These are phyloP conservation scores for Leishmania amazonensis DNA, from an alignment of 208 protist species.

Conservation along the genomic window DNA sequence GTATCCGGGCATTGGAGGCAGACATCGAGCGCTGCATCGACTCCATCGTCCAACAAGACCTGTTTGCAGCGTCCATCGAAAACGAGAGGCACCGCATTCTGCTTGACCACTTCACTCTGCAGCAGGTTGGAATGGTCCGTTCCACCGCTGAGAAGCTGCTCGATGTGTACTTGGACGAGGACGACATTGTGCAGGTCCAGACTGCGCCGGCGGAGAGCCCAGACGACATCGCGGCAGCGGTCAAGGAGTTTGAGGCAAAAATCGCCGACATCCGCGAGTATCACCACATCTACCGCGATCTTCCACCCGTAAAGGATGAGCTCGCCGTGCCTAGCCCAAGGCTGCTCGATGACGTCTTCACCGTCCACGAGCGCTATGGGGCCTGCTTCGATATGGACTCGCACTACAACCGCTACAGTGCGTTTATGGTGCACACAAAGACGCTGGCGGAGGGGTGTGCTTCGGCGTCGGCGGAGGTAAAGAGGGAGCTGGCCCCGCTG, in stretches of 20 bases:
- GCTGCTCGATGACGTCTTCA: conserved; percentile 64
- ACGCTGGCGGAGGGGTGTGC: conserved; percentile 36
- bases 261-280: conserved; percentile 89
- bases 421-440: conserved; percentile 69
- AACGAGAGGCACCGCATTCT: conserved; percentile 79
- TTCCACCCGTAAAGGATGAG: conserved; percentile 55
- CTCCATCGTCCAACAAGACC: conserved; percentile 83
- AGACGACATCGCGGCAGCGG: conserved; percentile 48
- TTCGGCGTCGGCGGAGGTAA: background rate
- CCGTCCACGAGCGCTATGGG: conserved; percentile 61
- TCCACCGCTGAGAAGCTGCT: conserved; percentile 73
- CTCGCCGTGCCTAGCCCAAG: conserved; percentile 53
- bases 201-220: conserved; percentile 53
- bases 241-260: conserved; percentile 73
- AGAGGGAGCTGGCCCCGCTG: conserved; percentile 6
- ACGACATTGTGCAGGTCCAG: conserved; percentile 74
- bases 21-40: conserved; percentile 83
- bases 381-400: conserved; percentile 77
- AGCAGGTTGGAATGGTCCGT: conserved; percentile 54
- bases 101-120: conserved; percentile 75
- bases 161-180: conserved; percentile 85
- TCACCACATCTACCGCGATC: conserved; percentile 72
- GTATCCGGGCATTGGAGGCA: conserved; percentile 76
- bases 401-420: conserved; percentile 72
- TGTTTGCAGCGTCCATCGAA: conserved; percentile 49